Evolutionary conservation across 192 early-diverging fungal genomes (phyloP).

Genomic region (Dissophora ornata): DNA sequence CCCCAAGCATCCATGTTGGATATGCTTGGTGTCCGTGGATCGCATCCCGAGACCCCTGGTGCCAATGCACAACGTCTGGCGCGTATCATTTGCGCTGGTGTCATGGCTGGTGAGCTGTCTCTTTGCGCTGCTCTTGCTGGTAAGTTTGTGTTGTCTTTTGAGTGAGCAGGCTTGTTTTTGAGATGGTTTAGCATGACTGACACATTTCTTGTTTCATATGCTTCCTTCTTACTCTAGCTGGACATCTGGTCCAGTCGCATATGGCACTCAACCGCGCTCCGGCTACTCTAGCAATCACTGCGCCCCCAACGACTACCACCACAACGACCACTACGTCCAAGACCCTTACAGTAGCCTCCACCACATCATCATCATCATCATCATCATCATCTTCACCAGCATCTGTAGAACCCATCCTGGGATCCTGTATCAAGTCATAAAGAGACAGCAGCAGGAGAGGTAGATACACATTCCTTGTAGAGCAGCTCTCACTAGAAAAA

Average conservation of each 20-base stretch:
- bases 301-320: conserved; percentile 9
- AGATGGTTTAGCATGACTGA: not conserved
- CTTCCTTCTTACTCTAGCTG: conserved; percentile 64
- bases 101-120: conserved; percentile 93
- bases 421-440: conserved; percentile 61
- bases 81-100: conserved; percentile 85
- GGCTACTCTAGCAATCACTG: conserved; percentile 47
- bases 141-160: conserved; percentile 5
- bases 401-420: conserved; percentile 34
- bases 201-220: not conserved
- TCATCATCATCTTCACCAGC: conserved; percentile 22
- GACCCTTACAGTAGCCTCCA: not conserved
- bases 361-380: conserved; percentile 13
- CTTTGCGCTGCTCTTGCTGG: conserved; percentile 85
- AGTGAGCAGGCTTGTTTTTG: no score
- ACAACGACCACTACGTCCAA: conserved; percentile 10
- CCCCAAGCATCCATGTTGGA: conserved; percentile 91
- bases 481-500: no score
- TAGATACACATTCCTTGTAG: no score
- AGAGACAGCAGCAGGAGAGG: not conserved
- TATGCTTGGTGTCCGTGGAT: conserved; percentile 87
- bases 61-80: conserved; percentile 88
- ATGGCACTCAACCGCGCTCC: conserved; percentile 87
- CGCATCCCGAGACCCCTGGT: conserved; percentile 81
- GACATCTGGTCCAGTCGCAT: conserved; percentile 89